Evolutionary conservation across 495 filamentous ascomycete genomes (phyloP).

Genomic region (Hypoxylon crocopeplum): DNA sequence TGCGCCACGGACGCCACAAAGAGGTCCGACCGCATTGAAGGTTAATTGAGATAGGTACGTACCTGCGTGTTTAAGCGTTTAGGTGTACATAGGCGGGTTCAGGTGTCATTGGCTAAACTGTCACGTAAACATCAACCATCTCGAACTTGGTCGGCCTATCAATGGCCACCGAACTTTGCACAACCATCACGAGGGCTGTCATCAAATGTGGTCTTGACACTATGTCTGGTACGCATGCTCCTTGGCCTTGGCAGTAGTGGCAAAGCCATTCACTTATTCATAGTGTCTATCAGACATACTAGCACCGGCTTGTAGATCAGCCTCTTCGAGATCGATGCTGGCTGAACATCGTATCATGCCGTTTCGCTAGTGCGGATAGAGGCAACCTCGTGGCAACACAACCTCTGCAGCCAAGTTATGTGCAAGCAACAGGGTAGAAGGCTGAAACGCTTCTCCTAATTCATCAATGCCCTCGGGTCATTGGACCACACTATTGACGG

Average conservation of each 20-base stretch:
- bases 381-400: slow-evolving; percentile 35
- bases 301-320: slow-evolving; percentile 24
- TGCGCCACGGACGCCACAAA: slow-evolving; percentile 36
- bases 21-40: slow-evolving; percentile 27
- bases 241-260: no score
- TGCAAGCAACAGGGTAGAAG: slow-evolving; percentile 8
- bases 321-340: slow-evolving; percentile 8
- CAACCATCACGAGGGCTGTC: slow-evolving; percentile 2
- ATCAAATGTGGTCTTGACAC: no score
- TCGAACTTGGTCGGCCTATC: no score
- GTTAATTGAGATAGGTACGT: no score
- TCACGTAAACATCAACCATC: neutral
- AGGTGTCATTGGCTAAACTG: no score
- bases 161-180: no score
- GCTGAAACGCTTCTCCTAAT: slow-evolving; percentile 30
- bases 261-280: no score
- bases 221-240: no score
- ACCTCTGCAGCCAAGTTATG: slow-evolving; percentile 28
- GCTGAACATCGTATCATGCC: slow-evolving; percentile 19
- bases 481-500: slow-evolving; percentile 23
- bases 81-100: no score
- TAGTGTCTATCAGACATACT: slow-evolving; percentile 11
- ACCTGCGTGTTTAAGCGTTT: no score
- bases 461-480: slow-evolving; percentile 19
- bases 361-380: slow-evolving; percentile 29